phyloP scores from a whole-genome alignment of 164 flowering plant species.

The Stephania yunnanensis region DNA sequence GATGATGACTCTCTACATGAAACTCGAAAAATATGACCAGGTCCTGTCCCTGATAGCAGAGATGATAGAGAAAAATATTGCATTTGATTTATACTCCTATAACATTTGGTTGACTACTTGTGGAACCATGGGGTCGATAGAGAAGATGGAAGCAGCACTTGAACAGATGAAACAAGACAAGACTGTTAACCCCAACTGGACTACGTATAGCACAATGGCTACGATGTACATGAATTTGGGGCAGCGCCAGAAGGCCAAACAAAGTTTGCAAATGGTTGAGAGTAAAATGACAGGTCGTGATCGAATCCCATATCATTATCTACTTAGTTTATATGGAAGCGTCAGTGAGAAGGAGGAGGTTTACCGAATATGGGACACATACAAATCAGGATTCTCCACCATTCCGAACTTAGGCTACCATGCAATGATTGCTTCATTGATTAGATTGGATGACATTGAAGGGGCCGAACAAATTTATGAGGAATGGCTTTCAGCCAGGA shows the following conservation, averaged over 20 bases:
- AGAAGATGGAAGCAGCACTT: constrained; percentile 69
- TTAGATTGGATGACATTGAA: constrained; percentile 54
- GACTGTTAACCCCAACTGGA: constrained; percentile 65
- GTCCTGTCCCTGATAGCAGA: constrained; percentile 55
- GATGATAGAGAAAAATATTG: constrained; percentile 54
- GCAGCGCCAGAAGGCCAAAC: constrained; percentile 53
- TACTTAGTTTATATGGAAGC: constrained; percentile 66
- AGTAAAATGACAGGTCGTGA: constrained; percentile 58
- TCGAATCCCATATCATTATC: constrained; percentile 68
- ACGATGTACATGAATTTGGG: constrained; percentile 62
- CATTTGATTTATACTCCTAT: constrained; percentile 68
- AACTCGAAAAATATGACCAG: constrained; percentile 55
- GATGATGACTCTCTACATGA: constrained; percentile 92
- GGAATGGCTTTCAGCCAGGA: constrained; percentile 60
- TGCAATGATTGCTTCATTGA: constrained; percentile 56
- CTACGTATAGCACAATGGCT: constrained; percentile 84
- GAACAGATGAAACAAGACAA: constrained; percentile 54
- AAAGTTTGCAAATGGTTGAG: constrained; percentile 60
- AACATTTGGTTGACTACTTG: constrained; percentile 80
- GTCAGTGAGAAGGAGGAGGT: constrained; percentile 64
- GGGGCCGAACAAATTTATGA: constrained; percentile 64
- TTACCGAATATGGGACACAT: constrained; percentile 62
- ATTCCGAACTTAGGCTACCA: constrained; percentile 73
- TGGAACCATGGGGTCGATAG: constrained; percentile 52
- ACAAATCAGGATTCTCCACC: constrained; percentile 52